These are phyloP conservation scores for Endotrypanum monterogeii DNA, from an alignment of 208 protist genomes.

Conservation along the genomic window DNA sequence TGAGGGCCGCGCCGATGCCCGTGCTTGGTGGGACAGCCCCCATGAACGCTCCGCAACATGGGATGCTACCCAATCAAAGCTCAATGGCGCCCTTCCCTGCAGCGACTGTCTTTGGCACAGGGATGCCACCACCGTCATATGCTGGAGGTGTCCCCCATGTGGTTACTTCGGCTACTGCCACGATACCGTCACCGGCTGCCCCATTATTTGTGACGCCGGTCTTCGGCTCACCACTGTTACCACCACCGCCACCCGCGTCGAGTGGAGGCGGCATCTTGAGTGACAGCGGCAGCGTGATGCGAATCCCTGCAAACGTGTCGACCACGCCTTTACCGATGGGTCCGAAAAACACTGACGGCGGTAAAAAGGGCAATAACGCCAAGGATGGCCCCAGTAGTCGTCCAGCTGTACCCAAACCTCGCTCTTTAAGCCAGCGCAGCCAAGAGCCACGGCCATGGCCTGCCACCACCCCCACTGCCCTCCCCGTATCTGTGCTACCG, in stretches of 20 bases:
- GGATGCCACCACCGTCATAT: neutral
- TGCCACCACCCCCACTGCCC: neutral
- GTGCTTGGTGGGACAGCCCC: slow-evolving; percentile 1
- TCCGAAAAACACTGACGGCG: slow-evolving; percentile 6
- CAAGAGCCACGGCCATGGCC: neutral
- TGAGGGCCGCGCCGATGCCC: neutral
- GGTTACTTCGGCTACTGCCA: neutral
- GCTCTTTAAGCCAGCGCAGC: neutral
- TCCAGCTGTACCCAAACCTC: neutral
- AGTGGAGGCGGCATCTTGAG: slow-evolving; percentile 2
- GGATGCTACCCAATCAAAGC: neutral
- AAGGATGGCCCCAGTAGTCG: neutral
- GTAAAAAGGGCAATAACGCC: slow-evolving; percentile 10
- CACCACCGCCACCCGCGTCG: neutral
- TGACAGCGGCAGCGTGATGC: slow-evolving; percentile 3
- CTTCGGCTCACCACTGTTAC: neutral
- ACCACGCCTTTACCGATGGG: neutral
- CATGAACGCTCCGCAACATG: neutral
- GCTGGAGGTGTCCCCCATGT: neutral
- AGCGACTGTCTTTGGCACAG: neutral
- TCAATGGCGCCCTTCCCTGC: neutral
- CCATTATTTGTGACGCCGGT: neutral
- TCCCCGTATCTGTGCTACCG: neutral
- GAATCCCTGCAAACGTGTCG: neutral
- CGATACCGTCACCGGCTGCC: neutral